These are phyloP conservation scores for Tuber melanosporum DNA, from an alignment of 495 filamentous ascomycete genomes.

Conservation along the genomic window DNA sequence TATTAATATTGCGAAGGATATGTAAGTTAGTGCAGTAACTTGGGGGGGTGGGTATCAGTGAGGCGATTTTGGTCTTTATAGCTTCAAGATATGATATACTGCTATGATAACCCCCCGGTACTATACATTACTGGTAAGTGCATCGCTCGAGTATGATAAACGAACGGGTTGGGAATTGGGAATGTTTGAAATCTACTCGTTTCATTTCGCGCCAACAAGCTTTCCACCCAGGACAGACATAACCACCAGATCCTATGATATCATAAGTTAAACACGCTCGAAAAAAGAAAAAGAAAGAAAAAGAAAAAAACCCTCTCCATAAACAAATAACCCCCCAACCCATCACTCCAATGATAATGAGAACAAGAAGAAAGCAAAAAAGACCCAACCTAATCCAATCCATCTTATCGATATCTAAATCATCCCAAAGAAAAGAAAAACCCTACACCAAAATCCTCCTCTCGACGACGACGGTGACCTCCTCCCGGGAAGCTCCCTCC, in stretches of 20 bases:
- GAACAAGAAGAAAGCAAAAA: background rate
- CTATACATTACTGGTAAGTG: no score
- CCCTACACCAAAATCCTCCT: conserved; percentile 24
- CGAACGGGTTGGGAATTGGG: background rate
- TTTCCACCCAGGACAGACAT: no score
- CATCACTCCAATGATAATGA: background rate
- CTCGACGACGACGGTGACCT: conserved; percentile 27
- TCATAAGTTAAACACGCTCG: no score
- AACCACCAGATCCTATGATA: no score
- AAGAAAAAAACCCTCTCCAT: background rate
- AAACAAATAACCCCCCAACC: background rate
- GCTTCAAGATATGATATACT: no score
- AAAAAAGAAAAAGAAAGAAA: no score
- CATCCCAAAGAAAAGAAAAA: background rate
- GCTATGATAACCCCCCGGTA: no score
- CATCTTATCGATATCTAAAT: background rate
- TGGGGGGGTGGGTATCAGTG: no score
- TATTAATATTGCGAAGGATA: no score
- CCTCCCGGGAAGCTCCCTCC: conserved; percentile 8
- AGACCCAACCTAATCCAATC: background rate
- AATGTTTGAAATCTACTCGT: background rate
- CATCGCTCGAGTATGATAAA: no score
- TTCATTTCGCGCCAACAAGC: background rate
- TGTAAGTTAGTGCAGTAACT: no score
- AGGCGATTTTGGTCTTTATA: no score